Evolutionary conservation across 305 asterid genomes (phyloP).

Genomic region (Euphrasia arctica): DNA sequence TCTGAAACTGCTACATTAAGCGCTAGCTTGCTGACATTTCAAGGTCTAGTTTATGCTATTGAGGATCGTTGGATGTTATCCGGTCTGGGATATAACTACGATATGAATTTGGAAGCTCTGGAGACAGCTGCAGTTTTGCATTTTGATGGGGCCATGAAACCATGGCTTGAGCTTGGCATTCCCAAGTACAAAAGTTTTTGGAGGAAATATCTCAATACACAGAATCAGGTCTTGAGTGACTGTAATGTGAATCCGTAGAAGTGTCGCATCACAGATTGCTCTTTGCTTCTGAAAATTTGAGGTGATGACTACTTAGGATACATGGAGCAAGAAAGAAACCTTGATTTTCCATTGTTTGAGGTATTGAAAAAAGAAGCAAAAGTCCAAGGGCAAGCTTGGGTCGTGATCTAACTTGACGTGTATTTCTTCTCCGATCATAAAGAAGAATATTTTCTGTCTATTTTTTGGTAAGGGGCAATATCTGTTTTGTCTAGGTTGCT

Average conservation of each 20-base stretch:
- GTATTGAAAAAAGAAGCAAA: constrained; percentile 24
- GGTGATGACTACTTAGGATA: constrained; percentile 28
- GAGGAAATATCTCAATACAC: constrained; percentile 69
- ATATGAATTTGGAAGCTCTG: constrained; percentile 40
- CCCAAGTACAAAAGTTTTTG: constrained; percentile 67
- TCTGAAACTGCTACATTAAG: constrained; percentile 50
- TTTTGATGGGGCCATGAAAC: constrained; percentile 96
- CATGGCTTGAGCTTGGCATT: constrained; percentile 99
- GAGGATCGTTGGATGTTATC: constrained; percentile 77
- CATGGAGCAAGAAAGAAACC: constrained; percentile 19
- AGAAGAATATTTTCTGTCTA: constrained; percentile 23
- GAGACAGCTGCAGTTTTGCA: constrained; percentile 72
- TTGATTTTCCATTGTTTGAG: constrained; percentile 15
- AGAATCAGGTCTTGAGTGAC: constrained; percentile 66
- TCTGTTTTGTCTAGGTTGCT: constrained; percentile 29
- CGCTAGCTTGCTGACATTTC: constrained; percentile 72
- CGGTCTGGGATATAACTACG: constrained; percentile 84
- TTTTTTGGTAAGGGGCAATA: constrained; percentile 24
- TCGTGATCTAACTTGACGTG: constrained; percentile 27
- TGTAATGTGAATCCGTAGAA: constrained; percentile 73
- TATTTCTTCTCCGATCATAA: neutral
- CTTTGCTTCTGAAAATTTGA: constrained; percentile 30
- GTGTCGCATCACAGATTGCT: constrained; percentile 9
- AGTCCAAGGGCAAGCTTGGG: constrained; percentile 20
- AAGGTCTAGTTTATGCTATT: constrained; percentile 60